Evolutionary conservation across 305 asterid species (phyloP).

Genomic region (Rubia peregrina): DNA sequence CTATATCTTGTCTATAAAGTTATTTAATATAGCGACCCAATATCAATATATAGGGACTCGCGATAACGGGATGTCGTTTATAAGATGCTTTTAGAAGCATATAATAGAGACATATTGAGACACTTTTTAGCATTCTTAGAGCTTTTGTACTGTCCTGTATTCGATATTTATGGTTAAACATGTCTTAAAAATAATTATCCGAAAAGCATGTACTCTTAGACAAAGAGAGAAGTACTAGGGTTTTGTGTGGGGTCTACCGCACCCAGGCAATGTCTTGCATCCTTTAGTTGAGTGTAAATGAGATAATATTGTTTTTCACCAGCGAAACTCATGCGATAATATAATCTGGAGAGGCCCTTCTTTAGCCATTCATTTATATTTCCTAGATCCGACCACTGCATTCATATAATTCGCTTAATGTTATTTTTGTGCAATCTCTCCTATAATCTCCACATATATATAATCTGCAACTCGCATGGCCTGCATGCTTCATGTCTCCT

Average conservation of each 20-base stretch:
- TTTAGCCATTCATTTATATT: background rate
- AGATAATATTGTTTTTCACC: background rate
- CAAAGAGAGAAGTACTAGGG: background rate
- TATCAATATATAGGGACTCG: too few relatives aligned
- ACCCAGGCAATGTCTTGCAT: background rate
- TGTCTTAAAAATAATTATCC: too few relatives aligned
- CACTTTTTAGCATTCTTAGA: too few relatives aligned
- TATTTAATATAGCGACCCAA: too few relatives aligned
- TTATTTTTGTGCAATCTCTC: too few relatives aligned
- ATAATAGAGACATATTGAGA: too few relatives aligned
- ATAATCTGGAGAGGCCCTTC: background rate
- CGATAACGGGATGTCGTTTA: too few relatives aligned
- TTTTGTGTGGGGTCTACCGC: background rate
- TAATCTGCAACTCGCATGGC: conserved; percentile 24
- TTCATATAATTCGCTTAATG: background rate
- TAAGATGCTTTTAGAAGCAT: too few relatives aligned
- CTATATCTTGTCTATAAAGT: too few relatives aligned
- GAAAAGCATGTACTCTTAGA: too few relatives aligned
- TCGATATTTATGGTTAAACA: too few relatives aligned
- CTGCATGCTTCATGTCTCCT: conserved; percentile 26
- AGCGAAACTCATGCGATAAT: background rate
- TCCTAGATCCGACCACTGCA: background rate
- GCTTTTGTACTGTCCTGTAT: too few relatives aligned
- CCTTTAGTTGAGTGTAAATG: background rate
- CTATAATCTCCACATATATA: conserved; percentile 12